phyloP scores from a whole-genome alignment of 176 grass and related monocot species.

The Thalia dealbata region DNA sequence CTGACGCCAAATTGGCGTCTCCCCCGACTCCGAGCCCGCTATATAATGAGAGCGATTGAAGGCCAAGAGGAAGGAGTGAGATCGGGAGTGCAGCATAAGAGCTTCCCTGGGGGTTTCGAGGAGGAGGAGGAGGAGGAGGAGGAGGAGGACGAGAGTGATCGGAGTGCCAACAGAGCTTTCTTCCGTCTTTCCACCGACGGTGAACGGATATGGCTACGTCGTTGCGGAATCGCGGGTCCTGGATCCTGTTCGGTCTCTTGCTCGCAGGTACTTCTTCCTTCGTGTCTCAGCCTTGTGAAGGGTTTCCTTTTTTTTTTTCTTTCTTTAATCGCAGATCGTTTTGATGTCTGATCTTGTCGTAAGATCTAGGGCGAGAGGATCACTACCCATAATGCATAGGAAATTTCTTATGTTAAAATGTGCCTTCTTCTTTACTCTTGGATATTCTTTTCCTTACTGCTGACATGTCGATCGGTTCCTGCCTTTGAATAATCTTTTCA shows the following conservation, averaged over 20 bases:
- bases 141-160: neutral
- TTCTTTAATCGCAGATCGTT: neutral
- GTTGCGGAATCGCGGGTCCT: neutral
- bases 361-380: neutral
- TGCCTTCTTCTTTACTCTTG: too few relatives aligned
- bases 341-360: neutral
- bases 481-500: too few relatives aligned
- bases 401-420: too few relatives aligned
- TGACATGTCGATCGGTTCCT: too few relatives aligned
- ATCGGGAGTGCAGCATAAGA: too few relatives aligned
- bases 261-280: neutral
- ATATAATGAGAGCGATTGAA: neutral
- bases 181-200: neutral
- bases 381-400: neutral
- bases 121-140: neutral
- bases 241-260: neutral
- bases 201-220: neutral
- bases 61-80: too few relatives aligned
- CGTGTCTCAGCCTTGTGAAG: too few relatives aligned
- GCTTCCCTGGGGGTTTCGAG: too few relatives aligned
- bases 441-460: too few relatives aligned
- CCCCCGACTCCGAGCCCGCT: neutral
- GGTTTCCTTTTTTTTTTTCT: neutral
- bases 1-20: neutral
- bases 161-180: too few relatives aligned